Percentiles rank a stretch among this genome's conserved stretches.
phyloP scores from a whole-genome alignment of 176 grass and related monocot genomes.

The Oryza glaberrima region DNA sequence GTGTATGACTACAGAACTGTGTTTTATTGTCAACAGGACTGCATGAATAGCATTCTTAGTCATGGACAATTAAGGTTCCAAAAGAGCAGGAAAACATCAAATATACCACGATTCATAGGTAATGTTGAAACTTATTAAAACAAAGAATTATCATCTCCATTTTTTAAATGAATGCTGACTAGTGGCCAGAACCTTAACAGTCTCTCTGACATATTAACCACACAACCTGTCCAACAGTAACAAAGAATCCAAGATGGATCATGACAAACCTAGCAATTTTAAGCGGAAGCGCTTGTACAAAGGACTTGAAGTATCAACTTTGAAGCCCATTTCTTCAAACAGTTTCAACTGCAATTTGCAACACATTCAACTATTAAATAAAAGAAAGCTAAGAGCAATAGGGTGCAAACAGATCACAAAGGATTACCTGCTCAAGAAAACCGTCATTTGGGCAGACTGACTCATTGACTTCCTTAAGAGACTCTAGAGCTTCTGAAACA shows the following conservation, averaged over 20 bases:
- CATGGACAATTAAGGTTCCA: background rate
- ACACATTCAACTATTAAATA: slow-evolving; percentile 27
- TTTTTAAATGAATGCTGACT: background rate
- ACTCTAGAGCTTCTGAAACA: slow-evolving; percentile 82
- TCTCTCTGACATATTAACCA: background rate
- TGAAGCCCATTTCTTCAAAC: slow-evolving; percentile 97
- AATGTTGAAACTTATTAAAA: background rate
- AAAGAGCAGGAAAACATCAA: background rate
- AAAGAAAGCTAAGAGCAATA: background rate
- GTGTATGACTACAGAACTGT: background rate
- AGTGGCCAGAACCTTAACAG: background rate
- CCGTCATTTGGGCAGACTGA: slow-evolving; percentile 77
- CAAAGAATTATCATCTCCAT: background rate
- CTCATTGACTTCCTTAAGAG: slow-evolving; percentile 66
- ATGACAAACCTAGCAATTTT: slow-evolving; percentile 75
- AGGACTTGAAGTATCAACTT: slow-evolving; percentile 76
- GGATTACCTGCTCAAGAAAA: slow-evolving; percentile 81
- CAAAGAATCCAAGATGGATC: slow-evolving; percentile 1
- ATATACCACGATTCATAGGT: background rate
- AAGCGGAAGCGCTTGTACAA: slow-evolving; percentile 88
- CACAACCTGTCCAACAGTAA: background rate
- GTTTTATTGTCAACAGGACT: background rate
- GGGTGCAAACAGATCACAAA: slow-evolving; percentile 29
- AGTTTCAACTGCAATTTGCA: slow-evolving; percentile 68
- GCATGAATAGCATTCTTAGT: background rate